Conservation (phyloP, 2,329 filamentous ascomycete genomes). For the Claviceps spartinae region DNA sequence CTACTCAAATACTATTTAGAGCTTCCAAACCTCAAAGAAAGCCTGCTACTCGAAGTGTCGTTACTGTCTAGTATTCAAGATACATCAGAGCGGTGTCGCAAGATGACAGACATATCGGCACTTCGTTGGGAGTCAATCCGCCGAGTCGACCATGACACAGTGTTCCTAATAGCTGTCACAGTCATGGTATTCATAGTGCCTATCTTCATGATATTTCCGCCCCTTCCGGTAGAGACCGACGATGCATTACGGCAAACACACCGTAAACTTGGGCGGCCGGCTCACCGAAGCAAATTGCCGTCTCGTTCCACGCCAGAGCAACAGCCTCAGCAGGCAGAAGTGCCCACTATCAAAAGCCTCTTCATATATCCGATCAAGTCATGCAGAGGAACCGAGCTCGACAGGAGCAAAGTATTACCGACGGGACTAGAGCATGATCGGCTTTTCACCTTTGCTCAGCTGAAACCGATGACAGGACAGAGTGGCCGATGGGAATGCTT, state of each 20-base stretch:
- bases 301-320: constrained; percentile 13
- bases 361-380: constrained; percentile 77
- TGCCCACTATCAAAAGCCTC: constrained; percentile 42
- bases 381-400: constrained; percentile 63
- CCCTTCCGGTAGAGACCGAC: constrained; percentile 35
- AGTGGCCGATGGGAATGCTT: constrained; percentile 51
- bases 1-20: no score
- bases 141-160: constrained; percentile 17
- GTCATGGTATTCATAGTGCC: constrained; percentile 38
- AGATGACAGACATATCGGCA: background rate
- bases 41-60: no score
- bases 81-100: background rate
- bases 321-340: constrained; percentile 10
- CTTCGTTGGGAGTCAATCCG: constrained; percentile 5
- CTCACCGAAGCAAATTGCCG: constrained; percentile 24
- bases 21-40: no score
- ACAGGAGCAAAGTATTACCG: constrained; percentile 46
- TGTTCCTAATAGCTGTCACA: constrained; percentile 29
- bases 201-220: constrained; percentile 40
- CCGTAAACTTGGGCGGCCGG: constrained; percentile 29
- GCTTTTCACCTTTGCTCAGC: constrained; percentile 69
- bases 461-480: constrained; percentile 5
- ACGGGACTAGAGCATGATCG: constrained; percentile 68
- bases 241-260: constrained; percentile 44
- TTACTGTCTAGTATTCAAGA: no score